Evolutionary conservation across 306 rosid species (phyloP), one percentile per base, ranked within the genome.

Genomic region (Vigna reflexopilosa): DNA sequence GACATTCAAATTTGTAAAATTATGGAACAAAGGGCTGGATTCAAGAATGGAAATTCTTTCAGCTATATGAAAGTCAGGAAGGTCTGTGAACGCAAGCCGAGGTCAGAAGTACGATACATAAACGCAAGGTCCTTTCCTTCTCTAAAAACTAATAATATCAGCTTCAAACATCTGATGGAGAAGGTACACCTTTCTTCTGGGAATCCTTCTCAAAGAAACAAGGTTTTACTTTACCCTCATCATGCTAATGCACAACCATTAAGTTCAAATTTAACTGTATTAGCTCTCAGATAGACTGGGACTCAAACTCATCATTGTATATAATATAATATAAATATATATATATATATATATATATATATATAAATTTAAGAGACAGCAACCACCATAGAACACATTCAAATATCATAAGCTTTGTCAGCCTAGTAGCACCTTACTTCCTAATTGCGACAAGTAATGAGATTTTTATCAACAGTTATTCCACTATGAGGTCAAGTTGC

Each of bases 381-480:
- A 45, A 49, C 79, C 58, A 56, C 77, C 9, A 51, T 4, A 17
- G 14, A 50, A 48, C 19, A 48, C 16, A 65, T 59, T 32, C 44
- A 32, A 26, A 57, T 47, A 30, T 54, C 70, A 67, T 47, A 17
- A 14, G 64, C 22, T 51, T 34, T 58, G 32, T 22, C 2, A 48
- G 65, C 65, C 55, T 49, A 49, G 54, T 70, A 38, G 56, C 73
- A 26, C 45, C 26, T 16, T 62, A 55, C 64, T 70, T 59, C 38
- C 54, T 32, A 61, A 30, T 61, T 9, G 3, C 5, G 11, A 19
- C 2, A 54, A 67, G 36, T 24, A 42, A 16, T 68, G 42, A 40
- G 45, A 40, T 8, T 40, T 40, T 40, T 40, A 40, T 40, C 47
- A 11, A 1, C n/a, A 7, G 50, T 71, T 6, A n/a, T 36, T 6